Conservation (phyloP, 2,329 filamentous ascomycete genomes). For the Epichloe elymi region DNA sequence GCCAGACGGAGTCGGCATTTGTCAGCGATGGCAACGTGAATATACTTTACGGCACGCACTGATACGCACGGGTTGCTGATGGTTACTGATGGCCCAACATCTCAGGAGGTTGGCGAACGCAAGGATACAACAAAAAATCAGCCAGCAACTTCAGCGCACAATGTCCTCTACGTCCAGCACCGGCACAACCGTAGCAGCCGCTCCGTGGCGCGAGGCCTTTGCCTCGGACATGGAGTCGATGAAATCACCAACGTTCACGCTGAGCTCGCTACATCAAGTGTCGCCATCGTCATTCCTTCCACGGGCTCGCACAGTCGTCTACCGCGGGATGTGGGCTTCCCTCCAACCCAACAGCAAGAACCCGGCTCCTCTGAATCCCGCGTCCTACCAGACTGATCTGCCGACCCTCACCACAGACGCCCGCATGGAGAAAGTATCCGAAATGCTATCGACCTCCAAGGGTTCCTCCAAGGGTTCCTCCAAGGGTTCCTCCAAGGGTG, state of each 20-base stretch:
- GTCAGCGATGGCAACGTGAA: too few relatives aligned
- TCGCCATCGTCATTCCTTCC: constrained; percentile 23
- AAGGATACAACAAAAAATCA: constrained; percentile 1
- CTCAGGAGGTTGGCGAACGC: not conserved
- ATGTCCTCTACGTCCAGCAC: constrained; percentile 12
- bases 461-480: not conserved
- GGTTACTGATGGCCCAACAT: not conserved
- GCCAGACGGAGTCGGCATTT: not conserved
- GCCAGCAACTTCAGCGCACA: constrained; percentile 15
- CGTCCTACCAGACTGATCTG: constrained; percentile 59
- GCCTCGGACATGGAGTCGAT: constrained; percentile 36
- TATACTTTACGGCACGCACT: not conserved
- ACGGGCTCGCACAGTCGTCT: constrained; percentile 68
- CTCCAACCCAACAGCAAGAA: constrained; percentile 63
- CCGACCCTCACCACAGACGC: constrained; percentile 77
- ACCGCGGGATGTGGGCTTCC: constrained; percentile 70
- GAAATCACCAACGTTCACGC: constrained; percentile 33
- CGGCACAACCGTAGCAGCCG: constrained; percentile 15
- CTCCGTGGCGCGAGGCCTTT: constrained; percentile 42
- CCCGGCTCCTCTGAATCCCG: constrained; percentile 56
- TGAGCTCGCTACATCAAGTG: constrained; percentile 35
- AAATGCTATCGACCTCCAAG: constrained; percentile 42
- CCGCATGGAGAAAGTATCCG: constrained; percentile 69
- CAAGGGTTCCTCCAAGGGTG: constrained; percentile 42
- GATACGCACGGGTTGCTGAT: not conserved